A percentile compares a stretch with the other conserved stretches of the same genome.
Evolutionary conservation across 2,329 filamentous ascomycete genomes (phyloP).

Genomic region (Aspergillus transmontanensis): DNA sequence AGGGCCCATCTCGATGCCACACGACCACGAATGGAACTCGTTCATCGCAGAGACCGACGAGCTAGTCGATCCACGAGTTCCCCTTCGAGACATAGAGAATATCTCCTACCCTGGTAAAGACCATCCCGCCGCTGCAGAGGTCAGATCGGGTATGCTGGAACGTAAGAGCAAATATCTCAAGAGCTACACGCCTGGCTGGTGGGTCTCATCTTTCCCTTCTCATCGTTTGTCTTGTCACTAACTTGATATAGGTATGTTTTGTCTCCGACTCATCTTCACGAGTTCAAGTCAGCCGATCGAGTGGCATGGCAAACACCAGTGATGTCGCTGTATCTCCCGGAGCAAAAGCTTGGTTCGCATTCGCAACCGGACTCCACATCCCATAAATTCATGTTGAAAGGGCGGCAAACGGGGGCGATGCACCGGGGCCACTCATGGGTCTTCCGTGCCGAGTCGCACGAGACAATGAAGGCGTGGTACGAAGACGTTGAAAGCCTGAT

Average conservation of each 20-base stretch:
- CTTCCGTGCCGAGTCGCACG: constrained; percentile 70
- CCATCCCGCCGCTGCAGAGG: constrained; percentile 79
- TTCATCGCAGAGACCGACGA: constrained; percentile 82
- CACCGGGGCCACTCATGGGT: constrained; percentile 77
- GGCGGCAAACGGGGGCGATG: constrained; percentile 88
- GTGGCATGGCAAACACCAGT: constrained; percentile 78
- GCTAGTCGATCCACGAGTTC: constrained; percentile 81
- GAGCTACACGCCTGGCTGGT: constrained; percentile 95
- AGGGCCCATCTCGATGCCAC: constrained; percentile 89
- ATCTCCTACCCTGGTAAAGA: constrained; percentile 92
- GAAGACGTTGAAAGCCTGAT: constrained; percentile 89
- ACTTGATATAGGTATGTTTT: constrained; percentile 75
- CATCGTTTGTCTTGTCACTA: constrained; percentile 7
- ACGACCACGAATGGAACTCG: constrained; percentile 85
- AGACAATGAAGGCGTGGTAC: constrained; percentile 97
- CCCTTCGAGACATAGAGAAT: constrained; percentile 74
- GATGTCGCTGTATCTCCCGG: constrained; percentile 93
- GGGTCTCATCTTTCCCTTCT: constrained; percentile 39
- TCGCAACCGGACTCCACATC: constrained; percentile 80
- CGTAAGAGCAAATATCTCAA: constrained; percentile 99
- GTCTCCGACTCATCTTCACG: constrained; percentile 93
- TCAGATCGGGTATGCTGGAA: constrained; percentile 87
- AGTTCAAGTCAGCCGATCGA: constrained; percentile 98
- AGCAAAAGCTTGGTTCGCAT: constrained; percentile 93
- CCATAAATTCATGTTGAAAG: constrained; percentile 98